Evolutionary conservation across 2,329 filamentous ascomycete species (phyloP).

Genomic region (Clonostachys chloroleuca): DNA sequence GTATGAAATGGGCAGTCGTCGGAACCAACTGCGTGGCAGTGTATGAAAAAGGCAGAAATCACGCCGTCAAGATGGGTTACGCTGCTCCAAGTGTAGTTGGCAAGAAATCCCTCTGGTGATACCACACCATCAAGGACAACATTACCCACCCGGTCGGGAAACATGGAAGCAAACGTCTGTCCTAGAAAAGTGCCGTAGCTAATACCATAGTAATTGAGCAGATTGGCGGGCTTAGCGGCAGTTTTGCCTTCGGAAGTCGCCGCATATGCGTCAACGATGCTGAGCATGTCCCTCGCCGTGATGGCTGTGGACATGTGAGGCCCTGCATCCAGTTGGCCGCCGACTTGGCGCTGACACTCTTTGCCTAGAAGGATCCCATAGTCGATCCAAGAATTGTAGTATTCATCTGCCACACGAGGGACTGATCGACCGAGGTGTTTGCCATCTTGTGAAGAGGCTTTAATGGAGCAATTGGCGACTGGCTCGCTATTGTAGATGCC

Average conservation of each 20-base stretch:
- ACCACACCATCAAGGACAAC: conserved; percentile 23
- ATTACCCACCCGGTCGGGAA: conserved; percentile 26
- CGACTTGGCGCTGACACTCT: not conserved
- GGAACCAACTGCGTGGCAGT: not conserved
- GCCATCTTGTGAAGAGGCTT: too few species aligned
- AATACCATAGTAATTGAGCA: conserved; percentile 20
- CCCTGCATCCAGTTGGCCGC: not conserved
- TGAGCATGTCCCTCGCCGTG: conserved; percentile 47
- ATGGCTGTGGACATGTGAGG: conserved; percentile 27
- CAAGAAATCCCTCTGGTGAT: not conserved
- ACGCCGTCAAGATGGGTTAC: not conserved
- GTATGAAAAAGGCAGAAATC: not conserved
- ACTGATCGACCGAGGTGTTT: too few species aligned
- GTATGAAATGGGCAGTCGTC: not conserved
- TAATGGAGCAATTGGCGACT: not conserved
- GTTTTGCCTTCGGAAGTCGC: conserved; percentile 29
- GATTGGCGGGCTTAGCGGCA: not conserved
- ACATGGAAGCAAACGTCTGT: conserved; percentile 26
- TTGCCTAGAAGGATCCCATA: not conserved
- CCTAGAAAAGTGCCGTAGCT: conserved; percentile 24
- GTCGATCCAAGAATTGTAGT: not conserved
- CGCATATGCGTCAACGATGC: conserved; percentile 61
- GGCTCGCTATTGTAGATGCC: not conserved
- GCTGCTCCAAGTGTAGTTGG: not conserved
- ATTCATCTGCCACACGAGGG: not conserved